Conservation (phyloP, 2,329 filamentous ascomycete species). For the Fusarium nygamai region DNA sequence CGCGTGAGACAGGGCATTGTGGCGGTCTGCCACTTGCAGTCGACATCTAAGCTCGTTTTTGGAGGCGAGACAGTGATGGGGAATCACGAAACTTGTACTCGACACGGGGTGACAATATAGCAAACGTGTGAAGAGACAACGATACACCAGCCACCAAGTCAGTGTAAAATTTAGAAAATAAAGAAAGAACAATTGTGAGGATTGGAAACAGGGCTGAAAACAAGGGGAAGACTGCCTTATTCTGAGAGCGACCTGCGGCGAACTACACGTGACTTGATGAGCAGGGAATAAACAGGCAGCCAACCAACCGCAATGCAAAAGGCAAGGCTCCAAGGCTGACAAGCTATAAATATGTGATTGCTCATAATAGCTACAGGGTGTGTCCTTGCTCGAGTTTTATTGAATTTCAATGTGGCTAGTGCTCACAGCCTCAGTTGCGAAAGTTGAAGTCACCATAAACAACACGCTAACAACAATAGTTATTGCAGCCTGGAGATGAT, state of each 20-base stretch:
- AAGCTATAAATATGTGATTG: rapidly evolving
- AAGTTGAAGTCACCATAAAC: not conserved
- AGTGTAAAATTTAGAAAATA: rapidly evolving
- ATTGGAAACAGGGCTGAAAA: not conserved
- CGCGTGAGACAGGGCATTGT: not conserved
- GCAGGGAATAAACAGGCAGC: not conserved
- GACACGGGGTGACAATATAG: too few relatives aligned
- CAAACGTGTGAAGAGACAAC: not conserved
- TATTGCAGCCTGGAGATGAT: not conserved
- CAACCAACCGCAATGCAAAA: not conserved
- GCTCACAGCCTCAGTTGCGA: not conserved
- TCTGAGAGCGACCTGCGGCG: not conserved
- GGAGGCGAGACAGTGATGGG: not conserved
- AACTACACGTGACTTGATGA: not conserved
- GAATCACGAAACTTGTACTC: not conserved
- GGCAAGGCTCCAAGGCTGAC: not conserved
- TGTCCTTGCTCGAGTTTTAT: not conserved
- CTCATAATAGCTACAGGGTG: not conserved
- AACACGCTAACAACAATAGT: rapidly evolving
- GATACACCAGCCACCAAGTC: not conserved
- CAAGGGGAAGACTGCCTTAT: not conserved
- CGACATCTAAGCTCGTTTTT: not conserved
- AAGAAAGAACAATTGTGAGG: rapidly evolving
- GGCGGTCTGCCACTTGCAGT: rapidly evolving
- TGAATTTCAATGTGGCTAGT: rapidly evolving